These are phyloP conservation scores for Pharus latifolius DNA, from an alignment of 176 grass and related monocot species.

Conservation along the genomic window DNA sequence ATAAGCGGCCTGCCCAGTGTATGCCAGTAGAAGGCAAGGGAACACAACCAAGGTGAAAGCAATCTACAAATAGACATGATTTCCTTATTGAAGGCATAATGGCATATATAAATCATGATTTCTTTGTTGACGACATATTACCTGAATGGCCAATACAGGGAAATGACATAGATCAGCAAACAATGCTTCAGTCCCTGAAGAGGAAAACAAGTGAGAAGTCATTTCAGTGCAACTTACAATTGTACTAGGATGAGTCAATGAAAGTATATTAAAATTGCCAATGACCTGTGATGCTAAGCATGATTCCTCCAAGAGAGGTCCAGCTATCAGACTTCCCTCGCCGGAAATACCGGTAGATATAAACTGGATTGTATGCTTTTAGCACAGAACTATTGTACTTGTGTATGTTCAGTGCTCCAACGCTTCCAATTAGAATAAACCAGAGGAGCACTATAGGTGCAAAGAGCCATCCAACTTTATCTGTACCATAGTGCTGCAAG, in stretches of 20 bases:
- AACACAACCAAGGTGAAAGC: slow-evolving; percentile 72
- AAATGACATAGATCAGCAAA: slow-evolving; percentile 96
- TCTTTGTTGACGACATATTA: neutral
- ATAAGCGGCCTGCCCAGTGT: slow-evolving; percentile 85
- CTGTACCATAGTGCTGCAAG: slow-evolving; percentile 80
- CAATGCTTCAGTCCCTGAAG: slow-evolving; percentile 79
- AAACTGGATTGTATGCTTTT: slow-evolving; percentile 67
- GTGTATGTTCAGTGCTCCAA: slow-evolving; percentile 64
- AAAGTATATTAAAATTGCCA: neutral
- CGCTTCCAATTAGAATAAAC: slow-evolving; percentile 67
- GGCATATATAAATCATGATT: neutral
- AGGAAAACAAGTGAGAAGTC: slow-evolving; percentile 4
- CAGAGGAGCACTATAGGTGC: slow-evolving; percentile 71
- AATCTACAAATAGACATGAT: slow-evolving; percentile 41
- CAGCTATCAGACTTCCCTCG: slow-evolving; percentile 40
- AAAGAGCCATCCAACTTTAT: slow-evolving; percentile 86
- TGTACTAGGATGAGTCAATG: neutral
- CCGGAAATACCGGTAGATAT: slow-evolving; percentile 50
- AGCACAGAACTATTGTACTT: slow-evolving; percentile 64
- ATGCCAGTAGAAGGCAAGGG: slow-evolving; percentile 82
- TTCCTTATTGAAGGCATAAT: neutral
- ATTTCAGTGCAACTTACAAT: slow-evolving; percentile 9
- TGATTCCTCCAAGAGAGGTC: slow-evolving; percentile 82
- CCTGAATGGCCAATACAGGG: slow-evolving; percentile 75
- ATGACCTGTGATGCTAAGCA: slow-evolving; percentile 84